Conservation (phyloP, 257 asterid species). For the Jacaranda copaia region DNA sequence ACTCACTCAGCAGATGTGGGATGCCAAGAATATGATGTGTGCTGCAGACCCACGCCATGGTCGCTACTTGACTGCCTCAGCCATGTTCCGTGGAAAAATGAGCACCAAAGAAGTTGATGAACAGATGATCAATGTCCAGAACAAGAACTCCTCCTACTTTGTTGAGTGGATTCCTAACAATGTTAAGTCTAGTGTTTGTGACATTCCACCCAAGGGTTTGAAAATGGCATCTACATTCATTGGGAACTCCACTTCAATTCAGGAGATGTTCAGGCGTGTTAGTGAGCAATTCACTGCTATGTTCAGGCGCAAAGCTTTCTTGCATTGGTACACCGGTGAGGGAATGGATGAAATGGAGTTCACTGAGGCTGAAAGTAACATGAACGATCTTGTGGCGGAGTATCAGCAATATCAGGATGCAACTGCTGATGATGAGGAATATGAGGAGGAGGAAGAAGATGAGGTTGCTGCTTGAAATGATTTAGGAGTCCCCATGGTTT, state of each 20-base stretch:
- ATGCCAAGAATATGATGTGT: constrained; percentile 53
- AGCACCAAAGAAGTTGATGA: constrained; percentile 54
- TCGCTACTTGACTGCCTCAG: constrained; percentile 38
- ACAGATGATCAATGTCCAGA: constrained; percentile 51
- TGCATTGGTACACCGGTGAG: constrained; percentile 56
- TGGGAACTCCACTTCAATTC: constrained; percentile 57
- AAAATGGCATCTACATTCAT: constrained; percentile 57
- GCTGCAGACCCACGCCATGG: constrained; percentile 40
- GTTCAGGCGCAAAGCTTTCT: constrained; percentile 58
- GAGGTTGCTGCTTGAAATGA: constrained; percentile 41
- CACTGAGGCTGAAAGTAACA: constrained; percentile 51
- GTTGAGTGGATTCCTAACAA: constrained; percentile 57
- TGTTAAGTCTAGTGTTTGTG: constrained; percentile 56
- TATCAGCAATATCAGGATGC: constrained; percentile 66
- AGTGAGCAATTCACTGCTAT: constrained; percentile 58
- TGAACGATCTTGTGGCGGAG: constrained; percentile 59
- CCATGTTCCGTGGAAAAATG: constrained; percentile 57
- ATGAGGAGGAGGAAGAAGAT: constrained; percentile 50
- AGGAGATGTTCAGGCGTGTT: constrained; percentile 63
- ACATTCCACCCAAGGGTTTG: constrained; percentile 55
- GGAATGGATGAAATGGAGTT: constrained; percentile 56
- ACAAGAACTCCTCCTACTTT: constrained; percentile 49
- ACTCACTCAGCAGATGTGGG: constrained; percentile 57
- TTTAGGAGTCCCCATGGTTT: constrained; percentile 11
- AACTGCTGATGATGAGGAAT: constrained; percentile 50